These are phyloP conservation scores for Colletotrichum endophyticum DNA, from an alignment of 2,329 filamentous ascomycete genomes.

Conservation along the genomic window DNA sequence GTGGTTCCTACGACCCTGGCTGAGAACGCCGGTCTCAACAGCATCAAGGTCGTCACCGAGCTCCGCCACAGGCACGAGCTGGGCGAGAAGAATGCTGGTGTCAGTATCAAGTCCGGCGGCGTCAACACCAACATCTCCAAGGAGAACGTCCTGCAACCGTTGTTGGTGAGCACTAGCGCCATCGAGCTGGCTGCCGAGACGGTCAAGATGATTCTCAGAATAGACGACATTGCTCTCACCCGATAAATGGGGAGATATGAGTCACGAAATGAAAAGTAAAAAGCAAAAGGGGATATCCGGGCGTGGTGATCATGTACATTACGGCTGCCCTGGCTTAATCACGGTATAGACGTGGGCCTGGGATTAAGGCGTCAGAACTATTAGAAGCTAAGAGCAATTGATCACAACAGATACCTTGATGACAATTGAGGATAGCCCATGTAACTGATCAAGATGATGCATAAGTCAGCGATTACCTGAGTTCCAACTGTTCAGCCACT, in stretches of 20 bases:
- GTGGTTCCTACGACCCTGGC: slow-evolving; percentile 96
- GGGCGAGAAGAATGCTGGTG: slow-evolving; percentile 93
- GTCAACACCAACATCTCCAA: slow-evolving; percentile 97
- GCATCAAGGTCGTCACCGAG: slow-evolving; percentile 98
- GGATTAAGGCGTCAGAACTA: slow-evolving; percentile 17
- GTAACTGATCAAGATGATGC: background rate
- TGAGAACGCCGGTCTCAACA: slow-evolving; percentile 96
- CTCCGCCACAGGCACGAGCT: slow-evolving; percentile 92
- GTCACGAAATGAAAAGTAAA: slow-evolving; percentile 18
- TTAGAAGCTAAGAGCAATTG: slow-evolving; percentile 22
- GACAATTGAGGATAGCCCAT: background rate
- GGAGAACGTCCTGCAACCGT: slow-evolving; percentile 94
- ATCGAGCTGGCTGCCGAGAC: slow-evolving; percentile 98
- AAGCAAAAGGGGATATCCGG: slow-evolving; percentile 17
- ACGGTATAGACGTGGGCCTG: slow-evolving; percentile 20
- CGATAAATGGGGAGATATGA: slow-evolving; percentile 41
- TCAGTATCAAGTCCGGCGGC: slow-evolving; percentile 97
- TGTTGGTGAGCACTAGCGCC: slow-evolving; percentile 95
- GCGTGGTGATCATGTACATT: slow-evolving; percentile 20
- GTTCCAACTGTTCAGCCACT: background rate
- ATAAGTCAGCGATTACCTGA: background rate
- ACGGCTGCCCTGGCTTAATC: slow-evolving; percentile 18
- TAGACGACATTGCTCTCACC: slow-evolving; percentile 70
- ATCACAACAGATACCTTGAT: slow-evolving; percentile 21
- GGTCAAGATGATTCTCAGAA: slow-evolving; percentile 87